phyloP scores from a whole-genome alignment of 1,284 basidiomycete species.

The Amylostereum chailletii region DNA sequence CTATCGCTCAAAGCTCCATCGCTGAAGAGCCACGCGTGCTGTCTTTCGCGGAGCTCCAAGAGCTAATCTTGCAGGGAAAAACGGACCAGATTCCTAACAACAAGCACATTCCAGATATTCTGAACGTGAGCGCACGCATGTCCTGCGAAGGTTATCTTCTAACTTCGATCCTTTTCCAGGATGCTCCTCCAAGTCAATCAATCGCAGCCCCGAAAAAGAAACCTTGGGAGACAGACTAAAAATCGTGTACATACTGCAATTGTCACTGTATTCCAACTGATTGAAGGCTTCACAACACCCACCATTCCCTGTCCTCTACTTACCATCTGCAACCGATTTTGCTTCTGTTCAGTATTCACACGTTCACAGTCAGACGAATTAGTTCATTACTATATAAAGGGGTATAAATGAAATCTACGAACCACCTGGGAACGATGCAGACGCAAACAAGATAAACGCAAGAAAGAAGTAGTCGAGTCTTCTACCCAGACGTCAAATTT shows the following conservation, averaged over 20 bases:
- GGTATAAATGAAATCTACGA: too few species aligned
- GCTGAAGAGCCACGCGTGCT: slow-evolving; percentile 33
- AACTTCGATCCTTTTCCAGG: slow-evolving; percentile 23
- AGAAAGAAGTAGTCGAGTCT: too few species aligned
- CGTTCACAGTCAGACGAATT: too few species aligned
- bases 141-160: slow-evolving; percentile 2
- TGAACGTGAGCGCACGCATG: slow-evolving; percentile 43
- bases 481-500: neutral
- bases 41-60: slow-evolving; percentile 58
- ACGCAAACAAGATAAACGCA: neutral
- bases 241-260: too few species aligned
- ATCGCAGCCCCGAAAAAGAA: slow-evolving; percentile 40
- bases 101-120: slow-evolving; percentile 49
- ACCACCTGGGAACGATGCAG: too few species aligned
- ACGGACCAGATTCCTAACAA: slow-evolving; percentile 72
- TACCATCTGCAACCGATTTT: too few species aligned
- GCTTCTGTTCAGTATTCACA: too few species aligned
- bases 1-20: neutral
- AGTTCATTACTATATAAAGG: too few species aligned
- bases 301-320: too few species aligned
- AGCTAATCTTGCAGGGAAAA: slow-evolving; percentile 60
- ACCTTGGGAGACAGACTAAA: slow-evolving; percentile 42
- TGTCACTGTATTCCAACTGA: too few species aligned
- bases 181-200: slow-evolving; percentile 45
- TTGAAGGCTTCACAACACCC: too few species aligned